These are phyloP conservation scores for Triangularia setosa DNA, from an alignment of 2,329 filamentous ascomycete species.

Conservation along the genomic window DNA sequence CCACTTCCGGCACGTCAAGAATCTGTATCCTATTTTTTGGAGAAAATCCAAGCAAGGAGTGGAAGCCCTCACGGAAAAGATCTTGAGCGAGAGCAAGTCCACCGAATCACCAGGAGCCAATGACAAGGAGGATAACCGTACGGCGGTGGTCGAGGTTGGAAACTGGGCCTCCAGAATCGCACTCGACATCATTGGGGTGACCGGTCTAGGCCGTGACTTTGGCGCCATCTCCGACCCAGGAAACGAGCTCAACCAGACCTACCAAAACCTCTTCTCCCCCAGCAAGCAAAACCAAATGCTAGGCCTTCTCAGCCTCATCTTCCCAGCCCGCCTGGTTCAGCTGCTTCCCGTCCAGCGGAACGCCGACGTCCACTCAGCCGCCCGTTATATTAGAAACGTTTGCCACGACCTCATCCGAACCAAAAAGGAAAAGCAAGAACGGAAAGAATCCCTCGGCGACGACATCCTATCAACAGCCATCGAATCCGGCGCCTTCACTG, in stretches of 20 bases:
- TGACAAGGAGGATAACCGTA: slow-evolving; percentile 22
- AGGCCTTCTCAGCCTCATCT: slow-evolving; percentile 54
- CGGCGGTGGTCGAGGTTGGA: slow-evolving; percentile 51
- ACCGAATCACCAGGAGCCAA: slow-evolving; percentile 24
- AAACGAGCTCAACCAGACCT: slow-evolving; percentile 56
- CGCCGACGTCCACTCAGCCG: slow-evolving; percentile 54
- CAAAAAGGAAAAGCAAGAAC: slow-evolving; percentile 57
- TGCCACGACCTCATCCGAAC: slow-evolving; percentile 65
- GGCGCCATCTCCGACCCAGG: slow-evolving; percentile 58
- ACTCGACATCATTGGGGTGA: slow-evolving; percentile 71
- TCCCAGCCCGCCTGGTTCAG: slow-evolving; percentile 59
- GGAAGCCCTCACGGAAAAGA: slow-evolving; percentile 52
- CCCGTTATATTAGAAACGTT: slow-evolving; percentile 57
- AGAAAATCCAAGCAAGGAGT: slow-evolving; percentile 66
- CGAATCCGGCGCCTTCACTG: slow-evolving; percentile 68
- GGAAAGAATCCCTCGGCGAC: slow-evolving; percentile 48
- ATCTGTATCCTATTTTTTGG: slow-evolving; percentile 84
- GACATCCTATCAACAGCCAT: slow-evolving; percentile 82
- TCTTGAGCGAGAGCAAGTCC: slow-evolving; percentile 40
- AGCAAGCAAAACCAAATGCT: slow-evolving; percentile 50
- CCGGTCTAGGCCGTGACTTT: slow-evolving; percentile 70
- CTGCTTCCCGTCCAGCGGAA: slow-evolving; percentile 69
- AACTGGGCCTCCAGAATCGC: slow-evolving; percentile 65
- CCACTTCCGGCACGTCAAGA: slow-evolving; percentile 78
- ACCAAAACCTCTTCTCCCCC: slow-evolving; percentile 53